phyloP scores from a whole-genome alignment of 1,284 basidiomycete species.

The Naganishia sp. region DNA sequence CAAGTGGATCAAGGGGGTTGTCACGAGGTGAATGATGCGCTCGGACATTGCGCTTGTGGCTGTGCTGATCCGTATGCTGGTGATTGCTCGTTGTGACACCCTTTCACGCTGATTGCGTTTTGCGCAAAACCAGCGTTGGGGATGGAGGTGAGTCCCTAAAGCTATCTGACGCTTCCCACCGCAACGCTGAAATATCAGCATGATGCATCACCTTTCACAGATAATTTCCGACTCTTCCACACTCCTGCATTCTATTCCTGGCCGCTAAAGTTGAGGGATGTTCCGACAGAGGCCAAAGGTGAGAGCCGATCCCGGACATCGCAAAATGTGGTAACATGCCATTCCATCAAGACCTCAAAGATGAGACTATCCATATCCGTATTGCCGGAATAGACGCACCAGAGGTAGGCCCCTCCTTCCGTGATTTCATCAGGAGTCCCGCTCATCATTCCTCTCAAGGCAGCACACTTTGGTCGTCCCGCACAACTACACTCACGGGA shows the following conservation, averaged over 20 bases:
- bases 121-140: conserved; percentile 63
- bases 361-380: conserved; percentile 77
- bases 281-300: conserved; percentile 68
- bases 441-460: conserved; percentile 52
- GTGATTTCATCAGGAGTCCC: background rate
- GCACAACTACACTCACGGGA: conserved; percentile 72
- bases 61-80: conserved; percentile 1
- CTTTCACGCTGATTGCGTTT: background rate
- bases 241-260: conserved; percentile 73
- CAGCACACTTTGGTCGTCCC: conserved; percentile 73
- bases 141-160: conserved; percentile 57
- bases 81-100: conserved; percentile 15
- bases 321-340: background rate
- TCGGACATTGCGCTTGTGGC: background rate
- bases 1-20: conserved; percentile 69
- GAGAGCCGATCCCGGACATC: conserved; percentile 18
- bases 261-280: conserved; percentile 66
- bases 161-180: background rate
- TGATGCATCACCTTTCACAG: conserved; percentile 47
- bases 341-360: conserved; percentile 63
- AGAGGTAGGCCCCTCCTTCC: conserved; percentile 60
- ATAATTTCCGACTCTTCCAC: conserved; percentile 67
- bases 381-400: conserved; percentile 88
- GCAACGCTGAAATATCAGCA: no score
- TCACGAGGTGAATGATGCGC: conserved; percentile 63